Evolutionary conservation across 202 grass and related monocot genomes (phyloP).

Genomic region (Hordeum pubiflorum): DNA sequence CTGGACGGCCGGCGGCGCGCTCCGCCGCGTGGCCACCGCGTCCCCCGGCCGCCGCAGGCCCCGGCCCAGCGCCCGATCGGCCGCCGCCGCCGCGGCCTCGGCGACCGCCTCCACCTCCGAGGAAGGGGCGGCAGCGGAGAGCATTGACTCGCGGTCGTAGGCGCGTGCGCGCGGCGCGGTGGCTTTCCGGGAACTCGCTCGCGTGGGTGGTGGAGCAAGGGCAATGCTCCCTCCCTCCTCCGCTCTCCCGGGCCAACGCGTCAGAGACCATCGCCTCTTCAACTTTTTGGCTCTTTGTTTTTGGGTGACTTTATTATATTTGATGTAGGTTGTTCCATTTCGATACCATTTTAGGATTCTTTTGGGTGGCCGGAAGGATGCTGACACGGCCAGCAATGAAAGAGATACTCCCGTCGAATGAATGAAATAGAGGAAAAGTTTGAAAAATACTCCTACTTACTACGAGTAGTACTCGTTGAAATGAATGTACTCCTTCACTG

Average conservation of each 20-base stretch:
- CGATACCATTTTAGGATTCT: constrained; percentile 44
- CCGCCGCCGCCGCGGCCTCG: constrained; percentile 7
- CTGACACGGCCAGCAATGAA: constrained; percentile 23
- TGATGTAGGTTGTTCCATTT: constrained; percentile 21
- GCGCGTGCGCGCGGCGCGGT: not conserved
- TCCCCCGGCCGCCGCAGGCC: constrained; percentile 50
- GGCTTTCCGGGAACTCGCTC: not conserved
- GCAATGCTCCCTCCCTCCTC: not conserved
- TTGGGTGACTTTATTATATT: not conserved
- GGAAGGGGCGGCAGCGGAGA: constrained; percentile 17
- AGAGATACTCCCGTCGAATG: not conserved
- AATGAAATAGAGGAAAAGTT: not conserved
- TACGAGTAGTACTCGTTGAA: not conserved
- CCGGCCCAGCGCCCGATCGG: constrained; percentile 31
- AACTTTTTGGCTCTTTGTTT: constrained; percentile 10
- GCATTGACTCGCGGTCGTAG: constrained; percentile 39
- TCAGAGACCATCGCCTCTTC: constrained; percentile 17
- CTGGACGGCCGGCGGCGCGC: constrained; percentile 86
- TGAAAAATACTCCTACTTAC: not conserved
- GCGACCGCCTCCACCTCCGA: constrained; percentile 22
- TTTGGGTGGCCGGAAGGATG: constrained; percentile 34
- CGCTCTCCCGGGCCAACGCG: not conserved
- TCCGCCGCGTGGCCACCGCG: constrained; percentile 64
- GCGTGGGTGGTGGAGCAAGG: not conserved
- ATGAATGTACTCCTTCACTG: not conserved